Percentiles rank a stretch among this genome's conserved stretches.
These are phyloP conservation scores for Botrytis byssoidea DNA, from an alignment of 2,329 filamentous ascomycete species.

Conservation along the genomic window DNA sequence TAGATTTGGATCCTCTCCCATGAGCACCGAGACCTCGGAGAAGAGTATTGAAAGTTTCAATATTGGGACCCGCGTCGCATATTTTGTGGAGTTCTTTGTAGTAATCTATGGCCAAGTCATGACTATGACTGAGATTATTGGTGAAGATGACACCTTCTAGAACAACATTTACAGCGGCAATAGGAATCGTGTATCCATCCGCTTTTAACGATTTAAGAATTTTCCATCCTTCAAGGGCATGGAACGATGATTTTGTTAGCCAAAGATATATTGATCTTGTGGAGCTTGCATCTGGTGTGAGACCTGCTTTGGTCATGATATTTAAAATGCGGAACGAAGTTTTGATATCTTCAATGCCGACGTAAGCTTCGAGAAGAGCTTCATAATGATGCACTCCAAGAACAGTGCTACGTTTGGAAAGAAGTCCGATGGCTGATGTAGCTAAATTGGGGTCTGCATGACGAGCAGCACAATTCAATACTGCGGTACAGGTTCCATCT, in stretches of 20 bases:
- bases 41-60: constrained; percentile 61
- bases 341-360: constrained; percentile 56
- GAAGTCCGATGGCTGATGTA: constrained; percentile 65
- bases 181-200: constrained; percentile 50
- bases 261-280: constrained; percentile 62
- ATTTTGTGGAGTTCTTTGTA: constrained; percentile 61
- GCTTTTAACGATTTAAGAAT: constrained; percentile 56
- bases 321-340: constrained; percentile 68
- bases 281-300: constrained; percentile 55
- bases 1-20: constrained; percentile 45
- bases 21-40: constrained; percentile 44
- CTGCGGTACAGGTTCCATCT: constrained; percentile 63
- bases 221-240: constrained; percentile 51
- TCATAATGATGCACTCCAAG: constrained; percentile 74
- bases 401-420: constrained; percentile 57
- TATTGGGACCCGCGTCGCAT: constrained; percentile 46
- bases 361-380: constrained; percentile 70
- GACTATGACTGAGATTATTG: constrained; percentile 31
- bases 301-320: constrained; percentile 67
- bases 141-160: constrained; percentile 40
- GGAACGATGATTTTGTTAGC: constrained; percentile 49
- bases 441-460: constrained; percentile 67
- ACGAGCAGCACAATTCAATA: constrained; percentile 70
- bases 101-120: constrained; percentile 54
- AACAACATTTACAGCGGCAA: constrained; percentile 48